Percentiles rank a stretch among this genome's conserved stretches.
Conservation (phyloP, 163 green algal species). For the Chloroidium sp. region DNA sequence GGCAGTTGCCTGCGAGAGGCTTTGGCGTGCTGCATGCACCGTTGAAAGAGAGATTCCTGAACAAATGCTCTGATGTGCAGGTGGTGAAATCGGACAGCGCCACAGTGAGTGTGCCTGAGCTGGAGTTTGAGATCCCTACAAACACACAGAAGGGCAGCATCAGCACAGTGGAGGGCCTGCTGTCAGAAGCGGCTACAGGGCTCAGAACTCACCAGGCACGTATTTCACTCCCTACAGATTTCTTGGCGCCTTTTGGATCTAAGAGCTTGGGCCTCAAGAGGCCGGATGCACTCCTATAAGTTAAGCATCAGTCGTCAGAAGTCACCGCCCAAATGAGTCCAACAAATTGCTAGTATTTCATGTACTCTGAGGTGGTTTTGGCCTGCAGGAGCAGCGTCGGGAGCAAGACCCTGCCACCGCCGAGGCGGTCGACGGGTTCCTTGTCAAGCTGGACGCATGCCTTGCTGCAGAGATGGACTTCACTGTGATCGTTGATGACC, state of each 20-base stretch:
- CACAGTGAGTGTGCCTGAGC: slow-evolving; percentile 50
- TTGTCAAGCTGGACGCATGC: slow-evolving; percentile 41
- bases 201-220: slow-evolving; percentile 1
- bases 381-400: slow-evolving; percentile 28
- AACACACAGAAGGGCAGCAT: slow-evolving; percentile 42
- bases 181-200: slow-evolving; percentile 24
- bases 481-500: slow-evolving; percentile 55
- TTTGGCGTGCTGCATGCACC: neutral
- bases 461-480: slow-evolving; percentile 31
- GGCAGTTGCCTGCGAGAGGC: too few species aligned
- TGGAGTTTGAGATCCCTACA: slow-evolving; percentile 65
- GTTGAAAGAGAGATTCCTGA: slow-evolving; percentile 2
- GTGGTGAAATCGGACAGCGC: slow-evolving; percentile 55
- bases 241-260: too few species aligned
- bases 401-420: slow-evolving; percentile 32
- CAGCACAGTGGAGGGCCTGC: slow-evolving; percentile 52
- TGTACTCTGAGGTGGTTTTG: neutral
- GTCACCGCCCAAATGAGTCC: too few species aligned
- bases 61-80: slow-evolving; percentile 21
- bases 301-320: too few species aligned
- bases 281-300: too few species aligned
- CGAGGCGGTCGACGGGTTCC: slow-evolving; percentile 43
- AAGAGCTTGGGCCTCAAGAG: too few species aligned
- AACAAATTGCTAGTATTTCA: too few species aligned
- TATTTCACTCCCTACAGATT: too few species aligned